phyloP scores from a whole-genome alignment of 75 land plant species.

The Adiantum capillusveneris region DNA sequence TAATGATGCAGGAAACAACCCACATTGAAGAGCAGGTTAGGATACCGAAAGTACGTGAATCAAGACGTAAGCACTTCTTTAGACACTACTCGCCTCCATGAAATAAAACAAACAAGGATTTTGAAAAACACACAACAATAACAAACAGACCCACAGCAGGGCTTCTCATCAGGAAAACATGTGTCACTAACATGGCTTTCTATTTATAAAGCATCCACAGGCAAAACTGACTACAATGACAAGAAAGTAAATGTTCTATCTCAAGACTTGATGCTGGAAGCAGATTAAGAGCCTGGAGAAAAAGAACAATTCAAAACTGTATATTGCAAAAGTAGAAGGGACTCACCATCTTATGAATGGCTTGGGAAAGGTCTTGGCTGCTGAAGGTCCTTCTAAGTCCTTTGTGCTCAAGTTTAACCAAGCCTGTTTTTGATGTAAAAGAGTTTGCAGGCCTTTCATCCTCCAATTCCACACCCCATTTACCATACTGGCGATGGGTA shows the following conservation, averaged over 20 bases:
- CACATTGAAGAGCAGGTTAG: background rate
- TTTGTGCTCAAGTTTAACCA: background rate
- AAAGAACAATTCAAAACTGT: too few species aligned
- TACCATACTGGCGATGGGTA: background rate
- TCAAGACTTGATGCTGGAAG: too few species aligned
- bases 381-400: background rate
- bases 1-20: too few species aligned
- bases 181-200: too few species aligned
- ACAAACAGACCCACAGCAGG: too few species aligned
- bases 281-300: too few species aligned
- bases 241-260: too few species aligned
- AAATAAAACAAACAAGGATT: background rate
- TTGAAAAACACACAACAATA: too few species aligned
- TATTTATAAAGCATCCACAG: too few species aligned
- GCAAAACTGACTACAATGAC: too few species aligned
- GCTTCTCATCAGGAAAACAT: too few species aligned
- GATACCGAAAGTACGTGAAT: background rate
- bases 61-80: background rate
- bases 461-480: background rate
- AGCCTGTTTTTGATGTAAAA: background rate
- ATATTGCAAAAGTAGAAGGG: too few species aligned
- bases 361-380: conserved; percentile 1
- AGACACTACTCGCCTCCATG: background rate
- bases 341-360: conserved; percentile 1
- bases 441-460: background rate